A percentile compares a stretch with the other conserved stretches of the same genome.
Evolutionary conservation across 2,329 filamentous ascomycete genomes (phyloP).

Genomic region (Microsporum ferrugineum): DNA sequence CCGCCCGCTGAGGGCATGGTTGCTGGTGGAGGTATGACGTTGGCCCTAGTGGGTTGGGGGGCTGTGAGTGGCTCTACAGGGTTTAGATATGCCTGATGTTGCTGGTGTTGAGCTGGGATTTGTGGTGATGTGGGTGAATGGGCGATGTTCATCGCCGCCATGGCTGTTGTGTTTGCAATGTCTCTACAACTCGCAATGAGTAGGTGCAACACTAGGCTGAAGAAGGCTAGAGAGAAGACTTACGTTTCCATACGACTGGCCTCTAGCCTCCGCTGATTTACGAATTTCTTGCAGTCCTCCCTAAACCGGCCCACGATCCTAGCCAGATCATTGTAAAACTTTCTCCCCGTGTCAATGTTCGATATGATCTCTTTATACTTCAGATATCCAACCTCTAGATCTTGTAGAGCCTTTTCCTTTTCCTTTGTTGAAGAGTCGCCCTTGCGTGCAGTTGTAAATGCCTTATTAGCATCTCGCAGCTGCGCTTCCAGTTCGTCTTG

Average conservation of each 20-base stretch:
- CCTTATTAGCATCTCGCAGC: constrained; percentile 62
- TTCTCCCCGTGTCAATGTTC: constrained; percentile 80
- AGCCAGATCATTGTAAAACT: constrained; percentile 93
- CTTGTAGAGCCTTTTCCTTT: constrained; percentile 75
- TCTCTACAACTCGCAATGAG: constrained; percentile 32
- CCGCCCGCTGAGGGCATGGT: constrained; percentile 25
- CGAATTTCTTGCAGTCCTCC: constrained; percentile 68
- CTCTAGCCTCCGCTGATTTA: constrained; percentile 67
- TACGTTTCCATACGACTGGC: constrained; percentile 67
- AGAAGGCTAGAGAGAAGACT: constrained; percentile 20
- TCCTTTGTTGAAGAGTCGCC: constrained; percentile 58
- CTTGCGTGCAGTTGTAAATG: constrained; percentile 61
- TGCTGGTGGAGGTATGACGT: constrained; percentile 21
- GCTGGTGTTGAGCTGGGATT: constrained; percentile 30
- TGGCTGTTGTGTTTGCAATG: constrained; percentile 43
- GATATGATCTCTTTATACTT: constrained; percentile 94
- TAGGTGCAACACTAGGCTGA: not conserved
- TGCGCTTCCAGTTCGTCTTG: constrained; percentile 61
- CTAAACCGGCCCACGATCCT: constrained; percentile 77
- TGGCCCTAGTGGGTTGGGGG: constrained; percentile 2
- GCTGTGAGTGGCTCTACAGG: constrained; percentile 42
- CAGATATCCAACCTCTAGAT: constrained; percentile 79
- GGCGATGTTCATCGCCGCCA: constrained; percentile 46
- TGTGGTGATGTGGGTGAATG: constrained; percentile 36
- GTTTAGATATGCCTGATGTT: constrained; percentile 20